phyloP scores from a whole-genome alignment of 148 eudicot species.

The Cornus kousa region DNA sequence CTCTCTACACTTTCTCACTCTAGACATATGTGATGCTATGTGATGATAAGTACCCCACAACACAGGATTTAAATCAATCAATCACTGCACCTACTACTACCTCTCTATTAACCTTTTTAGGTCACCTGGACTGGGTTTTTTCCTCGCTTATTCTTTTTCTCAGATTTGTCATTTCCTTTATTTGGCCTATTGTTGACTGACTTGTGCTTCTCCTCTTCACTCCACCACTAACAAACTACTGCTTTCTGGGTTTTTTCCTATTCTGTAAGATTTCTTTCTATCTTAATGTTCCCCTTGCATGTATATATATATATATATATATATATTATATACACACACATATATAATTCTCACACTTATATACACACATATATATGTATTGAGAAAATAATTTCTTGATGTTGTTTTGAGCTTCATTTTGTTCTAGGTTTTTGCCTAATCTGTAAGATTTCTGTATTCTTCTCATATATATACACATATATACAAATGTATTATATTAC shows the following conservation, averaged over 20 bases:
- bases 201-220: background rate
- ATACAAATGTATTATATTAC: no score
- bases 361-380: no score
- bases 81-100: conserved; percentile 1
- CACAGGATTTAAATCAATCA: conserved; percentile 21
- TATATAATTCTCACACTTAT: no score
- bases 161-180: no score
- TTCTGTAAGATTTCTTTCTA: background rate
- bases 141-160: background rate
- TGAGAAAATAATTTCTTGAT: no score
- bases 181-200: no score
- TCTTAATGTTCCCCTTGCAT: background rate
- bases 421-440: no score
- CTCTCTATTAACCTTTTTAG: background rate
- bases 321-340: no score
- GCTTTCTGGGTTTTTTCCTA: conserved; percentile 14
- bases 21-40: background rate
- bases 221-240: conserved; percentile 1
- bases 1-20: no score
- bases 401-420: no score
- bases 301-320: background rate
- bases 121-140: background rate
- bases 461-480: no score
- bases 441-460: no score
- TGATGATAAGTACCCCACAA: background rate